Conservation (phyloP, 2,329 filamentous ascomycete species). For the Nothophaeocryptopus gaeumannii region DNA sequence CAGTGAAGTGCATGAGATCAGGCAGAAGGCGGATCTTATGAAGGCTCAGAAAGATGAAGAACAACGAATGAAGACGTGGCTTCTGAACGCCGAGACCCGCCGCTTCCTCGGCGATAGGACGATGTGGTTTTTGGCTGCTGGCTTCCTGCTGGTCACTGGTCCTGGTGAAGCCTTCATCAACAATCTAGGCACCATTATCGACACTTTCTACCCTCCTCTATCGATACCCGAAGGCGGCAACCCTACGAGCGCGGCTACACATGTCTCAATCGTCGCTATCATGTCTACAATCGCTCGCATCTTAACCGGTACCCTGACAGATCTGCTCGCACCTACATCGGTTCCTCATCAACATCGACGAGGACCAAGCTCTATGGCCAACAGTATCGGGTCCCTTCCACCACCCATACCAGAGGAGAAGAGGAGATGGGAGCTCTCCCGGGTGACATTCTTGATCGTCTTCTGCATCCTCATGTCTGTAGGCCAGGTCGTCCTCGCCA, state of each 20-base stretch:
- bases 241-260: conserved; percentile 69
- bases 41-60: conserved; percentile 52
- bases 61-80: conserved; percentile 76
- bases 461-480: conserved; percentile 70
- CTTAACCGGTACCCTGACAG: conserved; percentile 83
- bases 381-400: conserved; percentile 39
- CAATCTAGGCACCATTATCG: conserved; percentile 90
- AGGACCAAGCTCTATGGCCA: conserved; percentile 42
- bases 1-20: conserved; percentile 45
- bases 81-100: conserved; percentile 86
- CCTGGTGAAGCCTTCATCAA: conserved; percentile 98
- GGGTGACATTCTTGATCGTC: conserved; percentile 73
- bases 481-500: conserved; percentile 74
- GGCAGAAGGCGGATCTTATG: conserved; percentile 46
- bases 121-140: conserved; percentile 91
- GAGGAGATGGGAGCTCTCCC: conserved; percentile 62
- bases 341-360: conserved; percentile 56
- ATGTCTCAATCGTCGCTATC: conserved; percentile 87
- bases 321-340: conserved; percentile 67
- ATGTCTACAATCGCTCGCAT: conserved; percentile 88
- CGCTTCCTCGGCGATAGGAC: conserved; percentile 82
- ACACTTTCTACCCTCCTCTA: conserved; percentile 68
- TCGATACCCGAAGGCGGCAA: conserved; percentile 55
- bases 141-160: conserved; percentile 89
- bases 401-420: conserved; percentile 19